Conservation (phyloP, 2,329 filamentous ascomycete species). For the Alternaria arbusti region DNA sequence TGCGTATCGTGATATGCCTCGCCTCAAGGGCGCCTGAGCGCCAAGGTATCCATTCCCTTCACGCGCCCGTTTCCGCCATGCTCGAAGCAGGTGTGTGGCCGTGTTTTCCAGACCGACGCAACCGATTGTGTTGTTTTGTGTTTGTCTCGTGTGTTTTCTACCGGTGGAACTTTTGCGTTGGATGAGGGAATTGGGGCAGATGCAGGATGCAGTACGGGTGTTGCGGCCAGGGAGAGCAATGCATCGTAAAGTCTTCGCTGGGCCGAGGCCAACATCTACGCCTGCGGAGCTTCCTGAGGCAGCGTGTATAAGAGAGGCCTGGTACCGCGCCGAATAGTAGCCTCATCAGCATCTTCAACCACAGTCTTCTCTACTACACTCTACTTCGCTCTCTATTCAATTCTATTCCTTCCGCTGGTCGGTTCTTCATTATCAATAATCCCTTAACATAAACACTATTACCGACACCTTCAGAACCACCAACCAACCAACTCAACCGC, state of each 20-base stretch:
- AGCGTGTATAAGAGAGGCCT: slow-evolving; percentile 8
- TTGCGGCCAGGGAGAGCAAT: background rate
- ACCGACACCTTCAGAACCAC: background rate
- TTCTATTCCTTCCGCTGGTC: slow-evolving; percentile 7
- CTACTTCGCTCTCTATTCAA: background rate
- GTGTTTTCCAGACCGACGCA: background rate
- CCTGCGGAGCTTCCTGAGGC: background rate
- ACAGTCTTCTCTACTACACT: slow-evolving; percentile 2
- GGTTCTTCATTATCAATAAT: slow-evolving; percentile 15
- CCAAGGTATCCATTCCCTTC: slow-evolving; percentile 1
- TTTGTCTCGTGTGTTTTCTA: slow-evolving; percentile 10
- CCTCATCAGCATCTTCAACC: slow-evolving; percentile 11
- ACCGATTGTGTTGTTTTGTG: slow-evolving; percentile 8
- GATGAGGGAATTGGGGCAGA: background rate
- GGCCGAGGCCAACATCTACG: background rate
- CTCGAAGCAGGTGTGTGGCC: background rate
- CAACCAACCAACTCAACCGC: background rate
- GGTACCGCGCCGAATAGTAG: background rate
- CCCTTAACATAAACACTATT: slow-evolving; percentile 1
- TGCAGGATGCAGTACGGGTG: slow-evolving; percentile 1
- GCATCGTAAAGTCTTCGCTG: slow-evolving; percentile 2
- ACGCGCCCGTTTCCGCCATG: slow-evolving; percentile 7
- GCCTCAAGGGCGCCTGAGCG: background rate
- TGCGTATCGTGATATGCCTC: slow-evolving; percentile 17
- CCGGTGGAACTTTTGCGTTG: slow-evolving; percentile 1